Percentiles rank a stretch among this genome's conserved stretches.
phyloP scores from a whole-genome alignment of 1,139 yeast genomes.

The Zygoascus meyerae region DNA sequence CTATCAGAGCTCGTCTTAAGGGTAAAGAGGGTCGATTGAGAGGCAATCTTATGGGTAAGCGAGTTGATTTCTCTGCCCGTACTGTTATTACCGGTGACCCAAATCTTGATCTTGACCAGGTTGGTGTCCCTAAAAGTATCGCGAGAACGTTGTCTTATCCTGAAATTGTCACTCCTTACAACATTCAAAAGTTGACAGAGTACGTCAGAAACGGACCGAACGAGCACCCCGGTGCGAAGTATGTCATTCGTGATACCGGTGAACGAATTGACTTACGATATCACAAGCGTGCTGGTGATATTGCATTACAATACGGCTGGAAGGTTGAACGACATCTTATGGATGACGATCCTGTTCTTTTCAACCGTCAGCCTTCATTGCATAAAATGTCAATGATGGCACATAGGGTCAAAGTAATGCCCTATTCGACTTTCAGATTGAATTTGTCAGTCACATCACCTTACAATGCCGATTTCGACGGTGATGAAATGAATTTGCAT shows the following conservation, averaged over 20 bases:
- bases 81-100: constrained; percentile 99
- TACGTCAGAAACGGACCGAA: constrained; percentile 96
- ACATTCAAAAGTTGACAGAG: constrained; percentile 87
- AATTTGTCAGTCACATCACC: constrained; percentile 97
- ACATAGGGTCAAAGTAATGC: constrained; percentile 98
- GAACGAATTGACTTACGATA: constrained; percentile 96
- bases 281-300: constrained; percentile 97
- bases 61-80: constrained; percentile 98
- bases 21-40: constrained; percentile 99
- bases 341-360: constrained; percentile 95
- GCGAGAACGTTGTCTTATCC: constrained; percentile 96
- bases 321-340: constrained; percentile 96
- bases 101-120: constrained; percentile 93
- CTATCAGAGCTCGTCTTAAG: constrained; percentile 96
- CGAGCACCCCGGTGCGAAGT: constrained; percentile 99
- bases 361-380: constrained; percentile 98
- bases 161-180: constrained; percentile 95
- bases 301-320: constrained; percentile 98
- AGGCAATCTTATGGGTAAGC: constrained; percentile 99
- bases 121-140: constrained; percentile 95
- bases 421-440: constrained; percentile 94
- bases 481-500: constrained; percentile 99
- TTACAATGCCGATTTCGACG: constrained; percentile 99
- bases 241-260: constrained; percentile 96
- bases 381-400: constrained; percentile 99